Evolutionary conservation across 495 filamentous ascomycete species (phyloP), one percentile per base, ranked within the genome.

Genomic region (Penicillium cataractarum): DNA sequence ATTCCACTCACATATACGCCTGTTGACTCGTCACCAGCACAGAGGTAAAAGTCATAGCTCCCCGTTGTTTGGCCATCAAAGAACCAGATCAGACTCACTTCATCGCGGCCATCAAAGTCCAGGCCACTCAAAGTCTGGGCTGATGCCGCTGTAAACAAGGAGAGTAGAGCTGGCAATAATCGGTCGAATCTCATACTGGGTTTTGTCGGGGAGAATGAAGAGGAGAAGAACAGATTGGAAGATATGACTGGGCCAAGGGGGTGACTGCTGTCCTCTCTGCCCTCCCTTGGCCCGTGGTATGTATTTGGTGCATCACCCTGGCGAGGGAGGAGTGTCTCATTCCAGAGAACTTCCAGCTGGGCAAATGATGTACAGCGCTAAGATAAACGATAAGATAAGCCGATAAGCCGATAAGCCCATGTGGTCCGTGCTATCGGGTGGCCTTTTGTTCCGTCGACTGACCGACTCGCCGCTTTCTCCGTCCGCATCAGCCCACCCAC

Each of bases 1-100:
- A 10, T 31, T 31, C 8, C 26, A 60, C 58, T 60, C 60, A 85
- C 82, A 65, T 80, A 75, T 44, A 67, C 77, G 32, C 64, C 75
- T 4, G 70, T 71, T 1, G 74, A 70, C 67, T 90, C 89, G 31
- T 88, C 87, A 31, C 87, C 87, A 37, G 87, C 83, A 65, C 83
- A 89, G 3, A 91, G 80, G 63, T 83, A 86, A 26, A 92, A 74
- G 44, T 83, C 76, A 72, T 87, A 92, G 17, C 76, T 78, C 22
- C 74, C 69, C 44, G 90, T 78, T 48, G 84, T 76, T 2, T 57
- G 35, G 13, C 60, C 56, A n/a, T 71, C 70, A 31, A 69, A 62
- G 3, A 54, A 57, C 68, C 70, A 73, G 37, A 65, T n/a, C 13
- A 73, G 46, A 56, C 60, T 69, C 50, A 91, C 77, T 13, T 81